Conservation (phyloP, 2,329 filamentous ascomycete genomes). For the Penicillium sp. region DNA sequence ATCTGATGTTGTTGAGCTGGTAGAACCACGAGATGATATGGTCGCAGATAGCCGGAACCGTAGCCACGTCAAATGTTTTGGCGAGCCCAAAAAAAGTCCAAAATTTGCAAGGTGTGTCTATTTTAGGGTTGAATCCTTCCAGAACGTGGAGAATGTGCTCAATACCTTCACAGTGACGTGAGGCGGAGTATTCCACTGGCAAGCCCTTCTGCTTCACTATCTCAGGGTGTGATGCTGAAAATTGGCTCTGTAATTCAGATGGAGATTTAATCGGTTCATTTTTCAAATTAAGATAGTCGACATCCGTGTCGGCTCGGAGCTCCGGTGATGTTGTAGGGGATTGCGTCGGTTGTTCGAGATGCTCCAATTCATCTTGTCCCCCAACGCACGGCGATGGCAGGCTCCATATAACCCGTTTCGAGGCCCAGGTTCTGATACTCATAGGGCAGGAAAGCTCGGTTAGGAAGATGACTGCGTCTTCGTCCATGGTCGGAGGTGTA, state of each 20-base stretch:
- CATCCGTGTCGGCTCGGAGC: neutral
- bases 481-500: constrained; percentile 60
- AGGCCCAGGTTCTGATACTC: constrained; percentile 57
- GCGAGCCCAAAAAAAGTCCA: constrained; percentile 66
- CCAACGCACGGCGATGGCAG: constrained; percentile 44
- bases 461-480: constrained; percentile 60
- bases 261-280: neutral
- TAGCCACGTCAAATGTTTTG: constrained; percentile 53
- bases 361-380: constrained; percentile 48
- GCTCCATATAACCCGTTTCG: constrained; percentile 35
- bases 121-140: constrained; percentile 51
- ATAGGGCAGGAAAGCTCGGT: constrained; percentile 58
- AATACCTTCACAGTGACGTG: constrained; percentile 63
- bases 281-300: neutral
- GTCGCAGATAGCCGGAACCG: constrained; percentile 39
- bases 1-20: constrained; percentile 52
- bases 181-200: constrained; percentile 59
- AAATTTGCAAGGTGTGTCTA: constrained; percentile 65
- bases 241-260: neutral
- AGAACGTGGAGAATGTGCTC: constrained; percentile 60
- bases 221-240: neutral
- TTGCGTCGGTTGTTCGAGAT: neutral
- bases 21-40: constrained; percentile 60
- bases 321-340: neutral
- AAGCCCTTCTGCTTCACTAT: constrained; percentile 8